Evolutionary conservation across 2,329 filamentous ascomycete genomes (phyloP).

Genomic region (Pestalotiopsis sp.): DNA sequence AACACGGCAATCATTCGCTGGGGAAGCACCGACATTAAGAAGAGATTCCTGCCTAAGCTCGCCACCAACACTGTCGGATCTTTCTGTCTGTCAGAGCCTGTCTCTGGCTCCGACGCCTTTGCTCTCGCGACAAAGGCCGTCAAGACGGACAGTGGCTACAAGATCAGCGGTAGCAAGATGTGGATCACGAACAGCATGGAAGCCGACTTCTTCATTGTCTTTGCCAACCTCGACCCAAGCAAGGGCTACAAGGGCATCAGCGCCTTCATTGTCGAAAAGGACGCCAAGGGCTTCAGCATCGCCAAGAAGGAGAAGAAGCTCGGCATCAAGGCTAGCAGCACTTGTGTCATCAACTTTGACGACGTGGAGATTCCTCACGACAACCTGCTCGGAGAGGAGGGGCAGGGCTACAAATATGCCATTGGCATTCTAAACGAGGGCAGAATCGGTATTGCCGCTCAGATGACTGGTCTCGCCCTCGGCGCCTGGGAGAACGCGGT

Average conservation of each 20-base stretch:
- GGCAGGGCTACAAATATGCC: slow-evolving; percentile 97
- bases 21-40: slow-evolving; percentile 75
- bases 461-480: slow-evolving; percentile 96
- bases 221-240: slow-evolving; percentile 89
- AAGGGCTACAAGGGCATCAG: slow-evolving; percentile 97
- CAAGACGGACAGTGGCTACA: slow-evolving; percentile 82
- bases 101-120: slow-evolving; percentile 93
- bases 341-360: slow-evolving; percentile 96
- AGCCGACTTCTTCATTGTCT: slow-evolving; percentile 94
- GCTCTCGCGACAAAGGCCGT: slow-evolving; percentile 89
- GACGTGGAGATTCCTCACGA: slow-evolving; percentile 88
- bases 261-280: slow-evolving; percentile 93
- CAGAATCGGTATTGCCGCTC: slow-evolving; percentile 94
- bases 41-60: slow-evolving; percentile 85
- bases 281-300: slow-evolving; percentile 84
- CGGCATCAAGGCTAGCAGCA: slow-evolving; percentile 92
- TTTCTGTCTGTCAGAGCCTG: slow-evolving; percentile 91
- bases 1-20: slow-evolving; percentile 92
- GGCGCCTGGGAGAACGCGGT: slow-evolving; percentile 96
- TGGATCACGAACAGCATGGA: slow-evolving; percentile 99
- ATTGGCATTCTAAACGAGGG: slow-evolving; percentile 94
- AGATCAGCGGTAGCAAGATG: slow-evolving; percentile 93
- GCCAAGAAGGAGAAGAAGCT: slow-evolving; percentile 99
- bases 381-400: slow-evolving; percentile 85
- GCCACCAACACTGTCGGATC: slow-evolving; percentile 89